phyloP scores from a whole-genome alignment of 257 asterid genomes.

The Solanum chilense region DNA sequence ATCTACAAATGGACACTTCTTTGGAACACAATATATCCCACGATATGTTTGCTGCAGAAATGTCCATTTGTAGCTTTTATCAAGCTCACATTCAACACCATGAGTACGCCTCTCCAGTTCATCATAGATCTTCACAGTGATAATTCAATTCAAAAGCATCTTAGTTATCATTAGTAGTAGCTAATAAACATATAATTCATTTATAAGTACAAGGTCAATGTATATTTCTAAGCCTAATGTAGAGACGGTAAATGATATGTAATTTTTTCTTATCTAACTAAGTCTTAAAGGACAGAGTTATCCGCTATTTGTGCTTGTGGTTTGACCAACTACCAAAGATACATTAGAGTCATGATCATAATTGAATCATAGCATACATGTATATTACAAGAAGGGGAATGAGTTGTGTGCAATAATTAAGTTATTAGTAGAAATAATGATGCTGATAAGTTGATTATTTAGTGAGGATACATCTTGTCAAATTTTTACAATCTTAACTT shows the following conservation, averaged over 20 bases:
- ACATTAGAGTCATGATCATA: slow-evolving; percentile 28
- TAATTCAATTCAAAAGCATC: too few relatives aligned
- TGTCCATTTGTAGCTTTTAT: slow-evolving; percentile 35
- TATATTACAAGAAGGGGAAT: background rate
- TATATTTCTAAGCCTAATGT: too few relatives aligned
- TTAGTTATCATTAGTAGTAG: too few relatives aligned
- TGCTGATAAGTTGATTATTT: slow-evolving; percentile 17
- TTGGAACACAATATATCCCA: too few relatives aligned
- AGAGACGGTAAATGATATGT: background rate
- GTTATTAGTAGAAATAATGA: slow-evolving; percentile 3
- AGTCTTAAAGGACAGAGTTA: background rate
- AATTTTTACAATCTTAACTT: slow-evolving; percentile 22
- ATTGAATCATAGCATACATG: slow-evolving; percentile 2
- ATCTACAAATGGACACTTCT: too few relatives aligned
- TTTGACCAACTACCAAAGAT: slow-evolving; percentile 4
- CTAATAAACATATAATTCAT: too few relatives aligned
- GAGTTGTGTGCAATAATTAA: background rate
- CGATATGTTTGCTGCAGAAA: slow-evolving; percentile 31
- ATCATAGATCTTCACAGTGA: too few relatives aligned
- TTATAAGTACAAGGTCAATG: too few relatives aligned
- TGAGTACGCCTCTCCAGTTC: too few relatives aligned
- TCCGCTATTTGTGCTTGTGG: too few relatives aligned
- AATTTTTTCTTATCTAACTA: background rate
- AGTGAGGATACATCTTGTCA: slow-evolving; percentile 21
- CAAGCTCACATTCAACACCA: background rate